phyloP scores from a whole-genome alignment of 2,329 filamentous ascomycete genomes.

The Talaromyces sp. region DNA sequence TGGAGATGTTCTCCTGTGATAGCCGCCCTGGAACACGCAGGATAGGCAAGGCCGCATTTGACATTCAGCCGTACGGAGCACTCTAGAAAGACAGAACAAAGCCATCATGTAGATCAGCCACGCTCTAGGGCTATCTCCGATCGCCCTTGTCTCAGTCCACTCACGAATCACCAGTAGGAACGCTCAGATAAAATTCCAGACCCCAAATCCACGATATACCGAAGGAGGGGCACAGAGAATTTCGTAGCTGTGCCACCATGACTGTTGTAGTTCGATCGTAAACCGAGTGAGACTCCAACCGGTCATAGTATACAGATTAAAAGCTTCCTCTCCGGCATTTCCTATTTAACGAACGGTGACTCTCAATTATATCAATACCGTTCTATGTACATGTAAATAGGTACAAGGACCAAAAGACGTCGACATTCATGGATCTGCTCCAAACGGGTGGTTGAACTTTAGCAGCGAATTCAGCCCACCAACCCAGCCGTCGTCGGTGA shows the following conservation, averaged over 20 bases:
- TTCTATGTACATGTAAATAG: neutral
- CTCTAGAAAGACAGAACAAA: neutral
- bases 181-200: neutral
- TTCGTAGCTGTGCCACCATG: neutral
- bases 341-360: too few species aligned
- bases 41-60: neutral
- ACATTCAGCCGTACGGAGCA: neutral
- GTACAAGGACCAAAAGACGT: neutral
- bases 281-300: neutral
- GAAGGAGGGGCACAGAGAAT: neutral
- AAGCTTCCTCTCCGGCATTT: too few species aligned
- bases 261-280: neutral
- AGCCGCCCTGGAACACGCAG: neutral
- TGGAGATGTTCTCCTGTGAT: neutral
- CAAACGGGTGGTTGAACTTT: constrained; percentile 98
- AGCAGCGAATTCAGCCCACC: constrained; percentile 87
- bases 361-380: neutral
- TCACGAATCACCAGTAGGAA: neutral
- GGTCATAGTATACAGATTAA: too few species aligned
- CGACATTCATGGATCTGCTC: constrained; percentile 51
- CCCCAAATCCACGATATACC: neutral
- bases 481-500: constrained; percentile 85
- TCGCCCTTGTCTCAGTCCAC: constrained; percentile 1
- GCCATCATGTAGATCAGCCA: constrained; percentile 9
- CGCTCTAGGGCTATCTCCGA: constrained; percentile 2